Base-by-base conservation (phyloP, 495 filamentous ascomycete species). In the Darksidea phi region DNA sequence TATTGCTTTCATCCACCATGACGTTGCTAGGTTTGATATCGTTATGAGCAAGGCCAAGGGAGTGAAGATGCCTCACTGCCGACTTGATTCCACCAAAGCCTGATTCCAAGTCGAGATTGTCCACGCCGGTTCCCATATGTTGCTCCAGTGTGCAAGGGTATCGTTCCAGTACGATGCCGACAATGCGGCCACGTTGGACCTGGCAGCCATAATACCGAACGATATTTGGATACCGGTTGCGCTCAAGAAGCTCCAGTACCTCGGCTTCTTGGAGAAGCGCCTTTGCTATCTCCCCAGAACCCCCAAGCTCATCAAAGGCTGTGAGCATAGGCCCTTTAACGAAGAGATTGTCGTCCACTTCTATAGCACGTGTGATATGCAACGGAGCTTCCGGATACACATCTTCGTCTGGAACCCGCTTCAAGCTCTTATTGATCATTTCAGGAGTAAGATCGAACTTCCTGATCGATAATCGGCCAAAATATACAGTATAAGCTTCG, bases 11-110 rank as follows among this genome's bases (percentile, higher is more conserved):
- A 45, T 68, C 51, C 38, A 68, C 15, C 38, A 41, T 50, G 36
- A 65, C 52, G 52, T 68, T 68, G 20, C 12, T 34, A 6, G 61
- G 55, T 17, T 48, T 65, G 45, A 68, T 43, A 41, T 68, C 66
- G 37, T 68, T 68, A 46, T 68, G 66, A 13, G 66, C 66, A 11
- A 68, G 62, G 12, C 61, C 66, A 21, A 68, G 56, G 2, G 66
- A 61, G 34, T 68, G 62, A 20, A 68, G 61, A 57, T 68, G 66
- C 1, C 34, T 20, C 8, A 62, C 63, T 17, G 47, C 66, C 3
- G 62, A 54, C 2, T 6, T 46, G 0, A 64, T 59, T n/a, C 45
- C 42, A 38, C 38, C 47, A 8, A 59, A 59, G 54, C 52, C 59
- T 28, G 5, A 36, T 15, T 47, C 54, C 45, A 54, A 17, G 42